A percentile compares a stretch with the other conserved stretches of the same genome.
Evolutionary conservation across 345 rosid species (phyloP).

Genomic region (Aethionema arabicum): DNA sequence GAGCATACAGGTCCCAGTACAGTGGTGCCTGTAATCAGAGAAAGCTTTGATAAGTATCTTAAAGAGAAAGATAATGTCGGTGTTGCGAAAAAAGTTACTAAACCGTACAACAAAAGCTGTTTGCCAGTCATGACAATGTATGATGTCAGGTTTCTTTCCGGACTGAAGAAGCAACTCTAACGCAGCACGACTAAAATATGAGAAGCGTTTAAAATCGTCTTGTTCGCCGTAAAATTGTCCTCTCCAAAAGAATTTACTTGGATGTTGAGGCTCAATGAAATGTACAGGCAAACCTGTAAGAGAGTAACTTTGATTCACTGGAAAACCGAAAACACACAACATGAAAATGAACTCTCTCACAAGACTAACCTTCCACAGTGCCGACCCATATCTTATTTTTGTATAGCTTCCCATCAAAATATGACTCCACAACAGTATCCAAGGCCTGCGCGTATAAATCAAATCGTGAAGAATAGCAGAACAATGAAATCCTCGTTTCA

Average conservation of each 20-base stretch:
- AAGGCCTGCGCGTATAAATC: slow-evolving; percentile 54
- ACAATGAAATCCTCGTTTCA: slow-evolving; percentile 1
- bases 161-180: slow-evolving; percentile 87
- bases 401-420: slow-evolving; percentile 77
- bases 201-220: slow-evolving; percentile 94
- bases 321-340: slow-evolving; percentile 26
- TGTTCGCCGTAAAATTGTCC: slow-evolving; percentile 89
- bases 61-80: slow-evolving; percentile 22
- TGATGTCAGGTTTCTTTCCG: slow-evolving; percentile 92
- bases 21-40: slow-evolving; percentile 71
- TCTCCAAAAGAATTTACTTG: slow-evolving; percentile 92
- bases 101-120: slow-evolving; percentile 90
- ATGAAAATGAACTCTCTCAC: slow-evolving; percentile 17
- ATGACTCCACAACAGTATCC: slow-evolving; percentile 78
- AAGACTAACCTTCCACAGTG: slow-evolving; percentile 69
- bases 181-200: slow-evolving; percentile 94
- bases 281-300: slow-evolving; percentile 89
- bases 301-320: slow-evolving; percentile 38
- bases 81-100: slow-evolving; percentile 14
- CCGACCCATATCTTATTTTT: slow-evolving; percentile 95
- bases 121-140: slow-evolving; percentile 99
- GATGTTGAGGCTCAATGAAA: slow-evolving; percentile 96
- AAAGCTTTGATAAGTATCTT: slow-evolving; percentile 10
- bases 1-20: slow-evolving; percentile 90
- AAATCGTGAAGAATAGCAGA: slow-evolving; percentile 21